Percentiles rank a stretch among this genome's conserved stretches.
These are phyloP conservation scores for Filobasidium uniguttulatum DNA, from an alignment of 1,284 basidiomycete species.

Conservation along the genomic window DNA sequence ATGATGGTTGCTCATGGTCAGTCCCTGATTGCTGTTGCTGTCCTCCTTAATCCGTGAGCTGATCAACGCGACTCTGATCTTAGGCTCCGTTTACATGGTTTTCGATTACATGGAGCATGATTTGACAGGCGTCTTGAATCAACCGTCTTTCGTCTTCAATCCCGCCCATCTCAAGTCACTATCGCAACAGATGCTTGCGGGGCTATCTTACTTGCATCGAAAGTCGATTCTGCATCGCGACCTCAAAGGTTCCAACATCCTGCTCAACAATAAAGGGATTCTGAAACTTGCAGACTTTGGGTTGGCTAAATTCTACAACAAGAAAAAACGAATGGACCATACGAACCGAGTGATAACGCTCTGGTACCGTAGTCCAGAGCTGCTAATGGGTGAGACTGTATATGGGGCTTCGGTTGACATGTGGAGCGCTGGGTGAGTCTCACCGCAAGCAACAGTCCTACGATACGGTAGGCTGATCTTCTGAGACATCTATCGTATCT, in stretches of 20 bases:
- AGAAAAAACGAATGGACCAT: conserved; percentile 77
- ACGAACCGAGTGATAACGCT: conserved; percentile 98
- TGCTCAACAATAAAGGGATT: conserved; percentile 84
- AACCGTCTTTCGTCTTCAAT: conserved; percentile 71
- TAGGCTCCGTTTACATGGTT: conserved; percentile 96
- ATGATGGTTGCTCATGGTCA: conserved; percentile 96
- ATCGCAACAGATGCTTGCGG: conserved; percentile 83
- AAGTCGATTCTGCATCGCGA: conserved; percentile 94
- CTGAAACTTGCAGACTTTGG: conserved; percentile 97
- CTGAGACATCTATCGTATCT: conserved; percentile 5
- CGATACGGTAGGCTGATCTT: conserved; percentile 5
- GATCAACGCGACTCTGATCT: conserved; percentile 3
- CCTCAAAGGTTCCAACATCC: conserved; percentile 95
- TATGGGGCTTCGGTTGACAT: conserved; percentile 99
- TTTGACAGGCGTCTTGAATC: conserved; percentile 83
- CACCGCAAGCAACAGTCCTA: neutral
- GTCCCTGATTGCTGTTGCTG: conserved; percentile 18
- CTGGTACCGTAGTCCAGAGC: conserved; percentile 96
- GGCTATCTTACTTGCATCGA: conserved; percentile 84
- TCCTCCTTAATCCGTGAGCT: neutral
- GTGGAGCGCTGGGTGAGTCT: conserved; percentile 90
- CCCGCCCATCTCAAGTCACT: conserved; percentile 87
- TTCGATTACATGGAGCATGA: conserved; percentile 99
- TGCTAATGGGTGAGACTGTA: conserved; percentile 86
- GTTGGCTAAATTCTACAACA: conserved; percentile 90